Evolutionary conservation across 1,284 basidiomycete species (phyloP), one percentile per base, ranked within the genome.

Genomic region (Tremellales sp.): DNA sequence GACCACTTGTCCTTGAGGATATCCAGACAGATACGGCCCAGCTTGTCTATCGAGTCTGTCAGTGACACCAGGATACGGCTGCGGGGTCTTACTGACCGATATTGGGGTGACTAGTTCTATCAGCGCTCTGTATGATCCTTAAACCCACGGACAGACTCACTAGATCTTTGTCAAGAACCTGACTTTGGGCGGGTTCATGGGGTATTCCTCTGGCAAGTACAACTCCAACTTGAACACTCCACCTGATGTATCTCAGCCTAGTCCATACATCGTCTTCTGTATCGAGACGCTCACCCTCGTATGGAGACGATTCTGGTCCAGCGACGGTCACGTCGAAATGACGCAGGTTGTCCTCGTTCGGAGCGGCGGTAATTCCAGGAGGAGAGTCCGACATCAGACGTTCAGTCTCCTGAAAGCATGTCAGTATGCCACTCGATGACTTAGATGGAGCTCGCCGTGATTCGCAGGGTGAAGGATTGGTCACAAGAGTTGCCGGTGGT

Each of bases 1-100:
- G 92, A 97, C 94, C 94, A 99, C 79, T 97, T 97, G 77, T 98
- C 94, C 80, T 97, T 97, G 66, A 97, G 79, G 65, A 98, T 98
- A 73, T 98, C 96, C 54, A 98, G 78, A 74, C 96, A 98, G 76
- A 98, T 98, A 22, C 94, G 83, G 24, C 94, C 94, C 37, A 98
- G 86, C 76, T 97, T 97, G 76, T 97, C 93, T 96, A 64, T 4
- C 15, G n/a, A n/a, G n/a, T 45, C 19, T 11, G 49, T 60, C 46
- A 60, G 52, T 19, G 12, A 1, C 13, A 3, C 25, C 19, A 37
- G 8, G 8, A 10, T 26, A 48, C 27, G 10, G 26, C 35, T 36
- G 36, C 4, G 26, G 26, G 13, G 19, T 15, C 24, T 12, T 15
- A 66, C 75, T 66, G 67, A 94, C 92, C 93, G 75, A 99, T 99